phyloP scores from a whole-genome alignment of 257 asterid genomes.

The Solanum tarijense region DNA sequence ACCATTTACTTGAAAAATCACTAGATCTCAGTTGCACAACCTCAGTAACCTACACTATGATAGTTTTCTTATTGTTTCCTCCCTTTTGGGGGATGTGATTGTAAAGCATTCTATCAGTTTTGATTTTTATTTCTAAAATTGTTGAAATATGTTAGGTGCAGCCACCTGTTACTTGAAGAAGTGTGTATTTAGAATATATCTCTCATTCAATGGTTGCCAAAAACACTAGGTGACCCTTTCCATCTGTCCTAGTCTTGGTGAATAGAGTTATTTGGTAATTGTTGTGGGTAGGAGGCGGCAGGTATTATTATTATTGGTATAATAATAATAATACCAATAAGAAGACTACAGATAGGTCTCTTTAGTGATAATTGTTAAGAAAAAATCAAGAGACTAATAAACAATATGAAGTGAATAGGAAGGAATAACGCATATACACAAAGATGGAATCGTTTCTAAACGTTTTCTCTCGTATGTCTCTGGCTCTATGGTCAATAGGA shows the following conservation, averaged over 20 bases:
- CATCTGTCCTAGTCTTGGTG: too few species aligned
- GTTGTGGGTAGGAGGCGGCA: too few species aligned
- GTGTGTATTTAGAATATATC: neutral
- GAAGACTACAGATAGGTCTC: too few species aligned
- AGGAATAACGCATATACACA: neutral
- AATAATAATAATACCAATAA: too few species aligned
- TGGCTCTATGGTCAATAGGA: neutral
- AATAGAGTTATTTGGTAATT: neutral
- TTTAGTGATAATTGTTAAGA: neutral
- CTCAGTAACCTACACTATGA: neutral
- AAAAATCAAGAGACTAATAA: neutral
- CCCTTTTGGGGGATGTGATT: neutral
- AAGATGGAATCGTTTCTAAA: neutral
- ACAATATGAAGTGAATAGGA: neutral
- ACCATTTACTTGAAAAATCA: too few species aligned
- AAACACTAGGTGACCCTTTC: neutral
- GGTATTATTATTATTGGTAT: too few species aligned
- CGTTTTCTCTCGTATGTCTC: neutral
- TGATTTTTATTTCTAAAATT: neutral
- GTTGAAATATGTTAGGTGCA: neutral
- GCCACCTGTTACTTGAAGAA: neutral
- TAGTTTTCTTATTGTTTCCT: neutral
- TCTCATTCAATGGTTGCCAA: slow-evolving; percentile 23
- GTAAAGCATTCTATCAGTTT: neutral
- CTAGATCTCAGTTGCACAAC: neutral